Conservation (phyloP, 176 grass and related monocot genomes). For the Rhynchospora pubera region DNA sequence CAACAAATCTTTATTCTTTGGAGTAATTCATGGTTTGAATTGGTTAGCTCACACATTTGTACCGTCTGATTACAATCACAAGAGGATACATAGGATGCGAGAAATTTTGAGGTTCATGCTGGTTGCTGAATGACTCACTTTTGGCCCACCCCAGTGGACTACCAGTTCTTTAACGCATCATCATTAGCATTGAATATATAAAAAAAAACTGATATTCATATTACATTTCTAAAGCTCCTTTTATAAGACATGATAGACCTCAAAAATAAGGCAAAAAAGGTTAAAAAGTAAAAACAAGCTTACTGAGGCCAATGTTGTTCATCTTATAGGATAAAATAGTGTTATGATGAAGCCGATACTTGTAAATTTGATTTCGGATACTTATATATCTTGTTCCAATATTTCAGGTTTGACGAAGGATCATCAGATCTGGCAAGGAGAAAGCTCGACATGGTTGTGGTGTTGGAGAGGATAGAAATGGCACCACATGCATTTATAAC, state of each 20-base stretch:
- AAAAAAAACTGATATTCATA: not conserved
- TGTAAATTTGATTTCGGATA: not conserved
- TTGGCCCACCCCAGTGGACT: not conserved
- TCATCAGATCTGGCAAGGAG: not conserved
- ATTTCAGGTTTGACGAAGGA: not conserved
- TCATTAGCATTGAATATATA: not conserved
- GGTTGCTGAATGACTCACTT: too few species aligned
- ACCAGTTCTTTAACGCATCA: not conserved
- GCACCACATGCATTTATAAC: constrained; percentile 9
- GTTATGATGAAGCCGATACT: not conserved
- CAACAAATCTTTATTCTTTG: too few species aligned
- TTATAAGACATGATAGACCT: not conserved
- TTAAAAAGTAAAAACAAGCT: not conserved
- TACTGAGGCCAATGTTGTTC: not conserved
- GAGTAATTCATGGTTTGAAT: too few species aligned
- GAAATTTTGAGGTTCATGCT: too few species aligned
- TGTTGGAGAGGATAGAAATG: constrained; percentile 24
- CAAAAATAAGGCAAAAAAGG: not conserved
- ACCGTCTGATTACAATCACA: too few species aligned
- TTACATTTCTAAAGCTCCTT: not conserved
- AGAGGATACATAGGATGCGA: too few species aligned
- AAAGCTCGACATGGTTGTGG: not conserved
- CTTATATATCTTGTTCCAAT: not conserved
- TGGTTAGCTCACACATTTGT: too few species aligned
- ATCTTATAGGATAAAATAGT: not conserved